Base-by-base conservation (phyloP, 345 rosid genomes). In the Salix brachista region DNA sequence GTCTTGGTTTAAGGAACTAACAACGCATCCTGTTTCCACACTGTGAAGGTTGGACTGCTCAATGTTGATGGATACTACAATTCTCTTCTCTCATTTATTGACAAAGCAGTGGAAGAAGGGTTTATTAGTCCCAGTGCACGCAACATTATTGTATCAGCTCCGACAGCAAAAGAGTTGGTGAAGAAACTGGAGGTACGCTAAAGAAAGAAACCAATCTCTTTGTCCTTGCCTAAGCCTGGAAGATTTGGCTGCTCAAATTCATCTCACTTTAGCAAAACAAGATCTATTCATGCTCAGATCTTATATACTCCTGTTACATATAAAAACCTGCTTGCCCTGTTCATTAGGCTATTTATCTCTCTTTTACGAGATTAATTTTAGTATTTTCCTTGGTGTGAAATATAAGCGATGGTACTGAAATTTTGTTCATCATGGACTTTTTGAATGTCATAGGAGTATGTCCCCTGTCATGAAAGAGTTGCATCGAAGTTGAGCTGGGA, bases 11-110 rank as follows among this genome's bases (percentile, higher is more conserved):
- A 14, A 65, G 54, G 67, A 73, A 67, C 67, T 79, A 74, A 79
- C 60, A 54, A 54, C 14, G 65, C 39, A 44, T 44, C 19, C 36
- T 66, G 50, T 65, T 52, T 79, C 60, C n/a, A 41, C 36, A 67
- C 80, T 25, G 39, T 83, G 80, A 80, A 96, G 99, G 98, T 96
- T 83, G 99, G 99, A 75, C 83, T 96, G 96, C 84, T 96, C 71
- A 96, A 96, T 80, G 98, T 96, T 75, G 99, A 96, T 86, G 99
- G 99, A 77, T 96, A 90, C 92, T 96, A 96, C 85, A 96, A 96
- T 80, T 93, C 99, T 46, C 83, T 96, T 82, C 94, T 96, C 67
- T 96, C 96, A 16, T 96, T 96, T 76, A 89, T 96, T 50, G 98
- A 96, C 78, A 96, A 92, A 87, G 99, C 99, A 7, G 99, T 96